A percentile compares a stretch with the other conserved stretches of the same genome.
phyloP scores from a whole-genome alignment of 2,329 filamentous ascomycete species.

The Xylariaceae sp. region DNA sequence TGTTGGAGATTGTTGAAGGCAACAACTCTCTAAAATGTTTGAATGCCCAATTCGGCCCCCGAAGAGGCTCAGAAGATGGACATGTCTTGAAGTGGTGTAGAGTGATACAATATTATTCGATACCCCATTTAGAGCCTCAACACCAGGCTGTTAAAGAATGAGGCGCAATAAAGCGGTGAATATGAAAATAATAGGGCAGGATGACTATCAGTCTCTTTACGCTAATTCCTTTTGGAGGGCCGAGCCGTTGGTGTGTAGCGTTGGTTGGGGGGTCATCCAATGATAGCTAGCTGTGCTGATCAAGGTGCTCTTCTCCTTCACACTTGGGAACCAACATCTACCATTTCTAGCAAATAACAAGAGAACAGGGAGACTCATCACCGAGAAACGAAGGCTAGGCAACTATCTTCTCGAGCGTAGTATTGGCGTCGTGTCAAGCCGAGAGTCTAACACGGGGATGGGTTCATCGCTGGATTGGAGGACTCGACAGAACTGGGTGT shows the following conservation, averaged over 20 bases:
- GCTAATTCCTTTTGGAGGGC: conserved; percentile 2
- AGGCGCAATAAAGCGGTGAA: conserved; percentile 21
- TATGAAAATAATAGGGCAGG: conserved; percentile 1
- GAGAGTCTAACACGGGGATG: not conserved
- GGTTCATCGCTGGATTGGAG: not conserved
- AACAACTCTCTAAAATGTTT: conserved; percentile 1
- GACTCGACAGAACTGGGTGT: not conserved
- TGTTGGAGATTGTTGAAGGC: conserved; percentile 1
- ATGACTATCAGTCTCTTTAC: conserved; percentile 4
- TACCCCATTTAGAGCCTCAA: conserved; percentile 9
- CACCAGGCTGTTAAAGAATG: conserved; percentile 5
- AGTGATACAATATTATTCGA: conserved; percentile 16
- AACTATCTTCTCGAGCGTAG: conserved; percentile 5
- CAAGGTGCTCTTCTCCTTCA: conserved; percentile 9
- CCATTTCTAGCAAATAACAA: conserved; percentile 4
- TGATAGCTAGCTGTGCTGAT: conserved; percentile 6
- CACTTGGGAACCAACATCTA: conserved; percentile 16
- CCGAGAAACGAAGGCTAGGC: not conserved
- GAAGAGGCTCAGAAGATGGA: conserved; percentile 11
- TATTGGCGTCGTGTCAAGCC: conserved; percentile 3
- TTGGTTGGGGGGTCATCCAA: conserved; percentile 12
- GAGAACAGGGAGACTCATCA: not conserved
- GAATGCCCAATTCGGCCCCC: conserved; percentile 19
- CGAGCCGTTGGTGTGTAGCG: conserved; percentile 2
- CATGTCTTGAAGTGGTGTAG: conserved; percentile 16